phyloP scores from a whole-genome alignment of 768 basidiomycete genomes.

The Suillus clintonianus region DNA sequence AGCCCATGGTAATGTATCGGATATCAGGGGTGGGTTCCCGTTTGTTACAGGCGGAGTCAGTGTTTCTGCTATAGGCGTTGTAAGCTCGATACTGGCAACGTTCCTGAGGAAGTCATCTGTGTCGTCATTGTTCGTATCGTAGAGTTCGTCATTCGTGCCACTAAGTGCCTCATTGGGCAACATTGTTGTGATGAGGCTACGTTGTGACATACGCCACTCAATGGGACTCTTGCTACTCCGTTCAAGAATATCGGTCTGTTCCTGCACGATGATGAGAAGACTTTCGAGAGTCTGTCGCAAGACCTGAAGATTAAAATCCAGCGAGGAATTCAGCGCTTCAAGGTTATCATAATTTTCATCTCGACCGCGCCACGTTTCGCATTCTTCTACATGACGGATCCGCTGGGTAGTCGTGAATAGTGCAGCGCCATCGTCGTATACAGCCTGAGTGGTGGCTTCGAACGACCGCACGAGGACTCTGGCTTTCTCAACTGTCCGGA shows the following conservation, averaged over 20 bases:
- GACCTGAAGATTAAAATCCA: conserved; percentile 37
- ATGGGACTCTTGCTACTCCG: conserved; percentile 41
- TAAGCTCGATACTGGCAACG: conserved; percentile 9
- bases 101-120: conserved; percentile 13
- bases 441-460: conserved; percentile 49
- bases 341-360: conserved; percentile 28
- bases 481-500: conserved; percentile 46
- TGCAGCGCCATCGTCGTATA: conserved; percentile 49
- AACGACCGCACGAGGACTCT: conserved; percentile 47
- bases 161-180: conserved; percentile 22
- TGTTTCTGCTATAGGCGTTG: neutral
- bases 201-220: conserved; percentile 49
- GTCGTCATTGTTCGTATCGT: conserved; percentile 12
- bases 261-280: conserved; percentile 38
- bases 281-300: conserved; percentile 40
- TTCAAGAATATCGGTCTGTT: conserved; percentile 41
- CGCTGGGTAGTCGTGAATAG: conserved; percentile 44
- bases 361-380: conserved; percentile 23
- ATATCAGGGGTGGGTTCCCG: conserved; percentile 9
- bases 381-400: conserved; percentile 26
- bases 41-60: conserved; percentile 13
- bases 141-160: conserved; percentile 8
- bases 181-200: conserved; percentile 34
- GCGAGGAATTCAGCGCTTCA: conserved; percentile 28
- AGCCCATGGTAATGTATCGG: neutral